phyloP scores from a whole-genome alignment of 2,329 filamentous ascomycete species.

The Apiospora koreana region DNA sequence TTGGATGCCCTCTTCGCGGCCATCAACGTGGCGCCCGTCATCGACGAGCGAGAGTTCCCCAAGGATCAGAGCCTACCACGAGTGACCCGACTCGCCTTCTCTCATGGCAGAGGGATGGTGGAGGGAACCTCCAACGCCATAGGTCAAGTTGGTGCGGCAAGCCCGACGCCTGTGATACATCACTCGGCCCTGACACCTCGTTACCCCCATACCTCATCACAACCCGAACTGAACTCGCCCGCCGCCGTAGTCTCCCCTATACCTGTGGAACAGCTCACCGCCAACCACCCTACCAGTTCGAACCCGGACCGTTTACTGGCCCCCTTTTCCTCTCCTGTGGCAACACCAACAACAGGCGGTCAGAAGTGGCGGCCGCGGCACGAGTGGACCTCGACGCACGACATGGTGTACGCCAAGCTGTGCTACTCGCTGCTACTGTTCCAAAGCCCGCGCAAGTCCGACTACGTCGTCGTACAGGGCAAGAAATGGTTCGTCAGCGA shows the following conservation, averaged over 20 bases:
- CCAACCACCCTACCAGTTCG: background rate
- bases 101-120: conserved; percentile 33
- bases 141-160: conserved; percentile 15
- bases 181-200: conserved; percentile 15
- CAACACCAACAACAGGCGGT: conserved; percentile 48
- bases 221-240: background rate
- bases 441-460: conserved; percentile 57
- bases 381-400: conserved; percentile 55
- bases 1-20: conserved; percentile 70
- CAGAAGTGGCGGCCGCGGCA: conserved; percentile 60
- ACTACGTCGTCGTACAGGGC: conserved; percentile 57
- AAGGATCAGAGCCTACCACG: conserved; percentile 51
- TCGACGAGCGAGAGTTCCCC: conserved; percentile 70
- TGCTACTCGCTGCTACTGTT: conserved; percentile 61
- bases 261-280: background rate
- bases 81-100: conserved; percentile 58
- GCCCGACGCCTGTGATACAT: conserved; percentile 14
- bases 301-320: conserved; percentile 28
- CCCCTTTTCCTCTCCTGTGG: conserved; percentile 46
- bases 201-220: background rate
- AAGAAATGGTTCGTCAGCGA: conserved; percentile 59
- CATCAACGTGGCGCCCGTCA: conserved; percentile 68
- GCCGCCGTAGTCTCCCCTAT: background rate
- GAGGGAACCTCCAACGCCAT: conserved; percentile 24
- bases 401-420: conserved; percentile 60